Conservation (phyloP, 2,329 filamentous ascomycete genomes). For the Fusarium nurragi region DNA sequence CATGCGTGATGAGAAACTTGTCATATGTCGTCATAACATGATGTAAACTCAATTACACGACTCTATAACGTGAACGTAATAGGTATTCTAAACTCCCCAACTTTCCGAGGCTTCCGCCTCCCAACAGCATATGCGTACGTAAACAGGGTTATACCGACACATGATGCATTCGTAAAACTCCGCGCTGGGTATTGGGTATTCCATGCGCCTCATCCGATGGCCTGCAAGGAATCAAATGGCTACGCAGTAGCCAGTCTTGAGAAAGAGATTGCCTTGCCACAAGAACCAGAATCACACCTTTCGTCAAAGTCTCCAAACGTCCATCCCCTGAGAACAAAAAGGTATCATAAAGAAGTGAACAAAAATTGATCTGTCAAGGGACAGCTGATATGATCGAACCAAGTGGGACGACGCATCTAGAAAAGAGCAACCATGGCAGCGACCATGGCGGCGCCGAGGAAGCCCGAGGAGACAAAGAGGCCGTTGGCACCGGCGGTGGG, state of each 20-base stretch:
- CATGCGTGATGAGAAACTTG: neutral
- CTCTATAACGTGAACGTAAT: conserved; percentile 5
- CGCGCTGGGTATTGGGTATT: conserved; percentile 31
- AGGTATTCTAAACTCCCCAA: conserved; percentile 21
- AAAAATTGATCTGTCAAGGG: neutral
- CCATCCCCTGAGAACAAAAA: conserved; percentile 44
- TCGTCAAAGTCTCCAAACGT: conserved; percentile 43
- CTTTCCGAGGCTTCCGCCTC: conserved; percentile 35
- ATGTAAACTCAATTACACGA: conserved; percentile 1
- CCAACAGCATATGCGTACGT: conserved; percentile 19
- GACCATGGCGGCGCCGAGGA: conserved; percentile 53
- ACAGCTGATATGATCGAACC: conserved; percentile 5
- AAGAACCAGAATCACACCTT: conserved; percentile 27
- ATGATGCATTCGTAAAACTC: conserved; percentile 40
- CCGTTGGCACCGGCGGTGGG: conserved; percentile 48
- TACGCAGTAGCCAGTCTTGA: conserved; percentile 35
- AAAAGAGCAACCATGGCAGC: conserved; percentile 53
- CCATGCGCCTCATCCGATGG: conserved; percentile 41
- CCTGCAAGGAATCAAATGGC: conserved; percentile 38
- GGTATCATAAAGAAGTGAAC: conserved; percentile 40
- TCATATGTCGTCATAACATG: conserved; percentile 3
- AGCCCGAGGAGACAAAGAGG: conserved; percentile 52
- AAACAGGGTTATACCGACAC: conserved; percentile 11
- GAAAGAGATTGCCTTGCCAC: conserved; percentile 26
- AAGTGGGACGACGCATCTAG: conserved; percentile 34